Evolutionary conservation across 2,329 filamentous ascomycete species (phyloP).

Genomic region (Pseudopithomyces maydicus): DNA sequence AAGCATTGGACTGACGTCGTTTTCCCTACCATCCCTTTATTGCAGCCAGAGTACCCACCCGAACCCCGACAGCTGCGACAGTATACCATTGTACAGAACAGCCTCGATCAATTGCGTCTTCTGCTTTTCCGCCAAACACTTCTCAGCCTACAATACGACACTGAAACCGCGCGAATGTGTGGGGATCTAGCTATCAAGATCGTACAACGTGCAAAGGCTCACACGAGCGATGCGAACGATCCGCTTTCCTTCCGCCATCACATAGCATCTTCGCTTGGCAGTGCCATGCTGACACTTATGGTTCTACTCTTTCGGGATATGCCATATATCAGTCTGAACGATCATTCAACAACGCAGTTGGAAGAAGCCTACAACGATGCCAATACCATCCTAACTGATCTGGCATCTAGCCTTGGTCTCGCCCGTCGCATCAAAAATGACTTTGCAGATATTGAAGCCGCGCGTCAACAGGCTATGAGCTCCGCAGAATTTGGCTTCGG

Average conservation of each 20-base stretch:
- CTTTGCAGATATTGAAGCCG: conserved; percentile 10
- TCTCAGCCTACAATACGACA: conserved; percentile 29
- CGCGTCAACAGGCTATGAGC: background rate
- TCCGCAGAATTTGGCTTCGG: background rate
- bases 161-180: conserved; percentile 14
- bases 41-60: conserved; percentile 11
- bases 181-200: conserved; percentile 22
- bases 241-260: conserved; percentile 21
- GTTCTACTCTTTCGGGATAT: conserved; percentile 24
- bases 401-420: conserved; percentile 18
- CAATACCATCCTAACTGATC: conserved; percentile 17
- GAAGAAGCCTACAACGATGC: conserved; percentile 18
- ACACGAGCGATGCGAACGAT: conserved; percentile 7
- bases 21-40: conserved; percentile 15
- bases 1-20: conserved; percentile 15
- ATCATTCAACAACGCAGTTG: conserved; percentile 5
- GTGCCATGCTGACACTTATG: conserved; percentile 25
- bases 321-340: conserved; percentile 9
- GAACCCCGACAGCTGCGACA: conserved; percentile 17
- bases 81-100: conserved; percentile 22
- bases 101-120: conserved; percentile 30
- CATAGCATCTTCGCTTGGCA: conserved; percentile 22
- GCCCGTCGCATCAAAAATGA: conserved; percentile 29
- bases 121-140: conserved; percentile 27
- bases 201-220: conserved; percentile 16